Evolutionary conservation across 345 rosid species (phyloP).

Genomic region (Abelmoschus esculentus): DNA sequence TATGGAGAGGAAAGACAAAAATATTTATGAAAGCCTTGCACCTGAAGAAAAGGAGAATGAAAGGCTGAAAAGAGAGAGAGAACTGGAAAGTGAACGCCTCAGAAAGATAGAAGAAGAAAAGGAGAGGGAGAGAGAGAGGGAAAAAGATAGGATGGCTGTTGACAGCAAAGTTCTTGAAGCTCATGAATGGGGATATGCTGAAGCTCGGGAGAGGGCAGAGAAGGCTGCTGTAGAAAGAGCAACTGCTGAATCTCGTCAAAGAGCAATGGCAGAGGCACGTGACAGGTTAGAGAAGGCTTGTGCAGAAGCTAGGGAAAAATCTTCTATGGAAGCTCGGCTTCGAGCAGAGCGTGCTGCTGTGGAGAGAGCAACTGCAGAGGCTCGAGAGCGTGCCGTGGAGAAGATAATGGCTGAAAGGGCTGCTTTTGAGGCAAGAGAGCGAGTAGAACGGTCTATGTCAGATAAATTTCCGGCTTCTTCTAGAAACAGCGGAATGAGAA

Average conservation of each 20-base stretch:
- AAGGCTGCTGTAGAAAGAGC: conserved; percentile 56
- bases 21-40: conserved; percentile 18
- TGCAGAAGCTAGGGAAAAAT: conserved; percentile 80
- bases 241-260: conserved; percentile 46
- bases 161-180: conserved; percentile 54
- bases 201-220: conserved; percentile 47
- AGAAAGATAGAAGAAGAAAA: conserved; percentile 76
- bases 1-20: conserved; percentile 33
- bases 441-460: conserved; percentile 54
- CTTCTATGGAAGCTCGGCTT: conserved; percentile 54
- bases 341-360: conserved; percentile 89
- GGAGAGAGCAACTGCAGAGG: conserved; percentile 92
- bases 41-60: conserved; percentile 47
- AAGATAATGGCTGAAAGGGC: conserved; percentile 55
- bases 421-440: conserved; percentile 62
- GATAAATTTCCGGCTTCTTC: conserved; percentile 52
- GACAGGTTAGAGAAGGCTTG: conserved; percentile 92
- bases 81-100: conserved; percentile 51
- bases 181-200: conserved; percentile 39
- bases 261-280: conserved; percentile 77
- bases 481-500: conserved; percentile 42
- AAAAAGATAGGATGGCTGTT: conserved; percentile 90
- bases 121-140: conserved; percentile 70
- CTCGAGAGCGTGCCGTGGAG: conserved; percentile 72
- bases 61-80: conserved; percentile 53